A percentile compares a stretch with the other conserved stretches of the same genome.
Conservation (phyloP, 139 green algal genomes). For the Picochlorum costavermella region DNA sequence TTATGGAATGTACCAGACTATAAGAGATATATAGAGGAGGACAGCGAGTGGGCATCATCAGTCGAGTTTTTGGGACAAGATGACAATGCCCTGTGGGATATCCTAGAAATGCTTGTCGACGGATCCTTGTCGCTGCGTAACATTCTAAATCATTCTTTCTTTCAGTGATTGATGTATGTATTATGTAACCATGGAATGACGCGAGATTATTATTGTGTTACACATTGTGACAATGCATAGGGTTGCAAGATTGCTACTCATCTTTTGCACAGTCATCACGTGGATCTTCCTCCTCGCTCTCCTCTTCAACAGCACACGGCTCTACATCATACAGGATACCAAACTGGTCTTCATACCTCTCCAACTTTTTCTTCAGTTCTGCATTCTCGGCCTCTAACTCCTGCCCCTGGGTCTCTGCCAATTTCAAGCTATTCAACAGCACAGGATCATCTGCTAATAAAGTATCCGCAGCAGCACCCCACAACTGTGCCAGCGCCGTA, state of each 20-base stretch:
- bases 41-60: slow-evolving; percentile 23
- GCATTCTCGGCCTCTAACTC: slow-evolving; percentile 7
- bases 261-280: no score
- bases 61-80: slow-evolving; percentile 40
- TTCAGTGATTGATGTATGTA: no score
- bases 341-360: slow-evolving; percentile 5
- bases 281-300: no score
- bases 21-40: slow-evolving; percentile 28
- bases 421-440: not conserved
- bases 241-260: no score
- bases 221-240: no score
- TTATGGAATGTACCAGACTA: slow-evolving; percentile 20
- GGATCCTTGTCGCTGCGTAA: no score
- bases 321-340: not conserved
- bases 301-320: not conserved
- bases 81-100: slow-evolving; percentile 37
- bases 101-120: slow-evolving; percentile 19
- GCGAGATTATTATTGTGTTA: no score
- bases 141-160: no score
- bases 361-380: slow-evolving; percentile 1
- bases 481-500: not conserved
- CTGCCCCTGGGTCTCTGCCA: not conserved
- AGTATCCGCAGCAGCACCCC: not conserved
- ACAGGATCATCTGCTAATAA: slow-evolving; percentile 6
- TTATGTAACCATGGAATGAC: no score